A percentile compares a stretch with the other conserved stretches of the same genome.
Evolutionary conservation across 345 rosid genomes (phyloP).

Genomic region (Eucalyptus regnans): DNA sequence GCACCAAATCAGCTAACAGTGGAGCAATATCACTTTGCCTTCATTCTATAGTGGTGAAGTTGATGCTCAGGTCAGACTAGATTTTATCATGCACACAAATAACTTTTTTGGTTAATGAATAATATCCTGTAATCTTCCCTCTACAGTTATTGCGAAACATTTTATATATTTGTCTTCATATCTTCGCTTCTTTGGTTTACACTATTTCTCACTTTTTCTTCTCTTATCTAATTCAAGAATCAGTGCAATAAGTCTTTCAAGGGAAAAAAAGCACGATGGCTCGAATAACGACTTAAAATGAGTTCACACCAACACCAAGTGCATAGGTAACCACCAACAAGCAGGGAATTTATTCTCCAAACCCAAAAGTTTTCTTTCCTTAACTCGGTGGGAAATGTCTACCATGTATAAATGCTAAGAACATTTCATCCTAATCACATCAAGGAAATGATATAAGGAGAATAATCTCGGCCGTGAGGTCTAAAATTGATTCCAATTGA

Average conservation of each 20-base stretch:
- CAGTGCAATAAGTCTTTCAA: neutral
- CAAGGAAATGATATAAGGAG: neutral
- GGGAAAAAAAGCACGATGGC: neutral
- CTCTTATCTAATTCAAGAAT: accelerated
- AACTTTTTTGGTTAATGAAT: accelerated
- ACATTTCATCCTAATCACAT: neutral
- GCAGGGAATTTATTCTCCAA: neutral
- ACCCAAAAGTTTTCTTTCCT: neutral
- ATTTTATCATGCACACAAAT: too few relatives aligned
- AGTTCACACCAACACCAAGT: neutral
- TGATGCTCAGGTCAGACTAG: accelerated
- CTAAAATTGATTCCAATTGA: neutral
- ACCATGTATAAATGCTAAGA: neutral
- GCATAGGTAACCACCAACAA: too few relatives aligned
- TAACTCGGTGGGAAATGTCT: neutral
- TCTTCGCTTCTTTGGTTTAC: neutral
- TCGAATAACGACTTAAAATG: too few relatives aligned
- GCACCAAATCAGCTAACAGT: neutral
- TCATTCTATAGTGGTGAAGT: accelerated
- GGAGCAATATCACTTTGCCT: neutral
- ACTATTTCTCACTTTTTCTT: neutral
- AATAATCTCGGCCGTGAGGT: neutral
- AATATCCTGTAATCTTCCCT: neutral
- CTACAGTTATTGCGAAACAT: too few relatives aligned
- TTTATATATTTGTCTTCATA: too few relatives aligned